Evolutionary conservation across 371 early-diverging fungal genomes (phyloP), one percentile per base, ranked within the genome.

Genomic region (Scutellospora calospora): DNA sequence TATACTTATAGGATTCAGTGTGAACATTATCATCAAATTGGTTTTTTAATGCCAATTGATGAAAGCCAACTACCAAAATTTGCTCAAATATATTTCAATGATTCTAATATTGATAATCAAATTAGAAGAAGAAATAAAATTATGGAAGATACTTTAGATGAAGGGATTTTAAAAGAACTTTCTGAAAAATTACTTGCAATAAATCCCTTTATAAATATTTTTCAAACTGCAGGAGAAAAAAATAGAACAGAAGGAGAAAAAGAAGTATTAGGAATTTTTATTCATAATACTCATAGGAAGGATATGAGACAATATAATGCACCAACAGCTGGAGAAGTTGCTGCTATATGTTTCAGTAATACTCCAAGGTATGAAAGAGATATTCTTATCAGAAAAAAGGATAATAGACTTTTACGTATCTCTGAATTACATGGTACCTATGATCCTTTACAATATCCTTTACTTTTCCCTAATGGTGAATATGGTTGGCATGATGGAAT

Each of bases 21-120:
- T n/a, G 69, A 35, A 41, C 5, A 66, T 11, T 75, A 68, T 66
- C 76, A 81, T 51, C 9, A 52, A 55, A 79, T 68, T 63, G 72
- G 80, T 33, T 27, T 54, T 1, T 27, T 82, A 22, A 18, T 45
- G 22, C 77, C 77, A 31, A 25, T 0, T 5, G n/a, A 31, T 18
- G 35, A 54, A 5, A 35, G 9, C 27, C 11, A 27, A n/a, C 4
- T 22, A 69, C 77, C 77, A 31, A n/a, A 2, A 54, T 80, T 77
- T 65, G 77, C 83, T 31, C 81, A 83, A 41, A 80, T 83, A 25
- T 83, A 83, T 57, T 51, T 83, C 31, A 74, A 57, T 66, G 80
- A 82, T 69, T 1, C 82, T 25, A 9, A 0, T 4, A n/a, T 20
- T 22, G 63, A 25, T 2, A 6, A 51, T 0, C 25, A 69, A 49